Evolutionary conservation across 495 filamentous ascomycete genomes (phyloP).

Genomic region (Aspergillus incahuasiensis): DNA sequence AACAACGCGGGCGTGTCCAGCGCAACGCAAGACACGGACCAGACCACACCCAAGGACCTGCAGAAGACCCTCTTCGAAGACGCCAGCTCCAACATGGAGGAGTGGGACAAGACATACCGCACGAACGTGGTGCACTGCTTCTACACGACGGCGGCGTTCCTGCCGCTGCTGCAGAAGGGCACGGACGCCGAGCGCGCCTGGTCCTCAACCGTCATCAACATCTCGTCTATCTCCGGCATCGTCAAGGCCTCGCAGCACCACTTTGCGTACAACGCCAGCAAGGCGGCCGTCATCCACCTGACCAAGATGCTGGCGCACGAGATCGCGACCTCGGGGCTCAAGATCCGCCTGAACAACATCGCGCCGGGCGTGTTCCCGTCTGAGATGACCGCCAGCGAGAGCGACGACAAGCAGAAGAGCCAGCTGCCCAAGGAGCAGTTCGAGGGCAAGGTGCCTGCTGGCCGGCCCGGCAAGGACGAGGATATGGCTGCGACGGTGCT

Average conservation of each 20-base stretch:
- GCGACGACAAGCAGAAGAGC: conserved; percentile 49
- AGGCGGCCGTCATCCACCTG: conserved; percentile 49
- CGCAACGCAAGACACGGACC: conserved; percentile 29
- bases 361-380: conserved; percentile 52
- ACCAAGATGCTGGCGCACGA: conserved; percentile 53
- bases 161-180: conserved; percentile 13
- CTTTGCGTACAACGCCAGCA: conserved; percentile 50
- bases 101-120: conserved; percentile 19
- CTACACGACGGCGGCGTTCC: conserved; percentile 1
- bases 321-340: conserved; percentile 35
- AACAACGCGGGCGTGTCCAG: conserved; percentile 52
- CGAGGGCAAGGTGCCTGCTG: conserved; percentile 51
- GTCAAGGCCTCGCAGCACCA: conserved; percentile 48
- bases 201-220: conserved; percentile 56
- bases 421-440: conserved; percentile 50
- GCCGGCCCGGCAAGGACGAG: conserved; percentile 61
- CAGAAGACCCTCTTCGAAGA: conserved; percentile 55
- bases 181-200: conserved; percentile 44
- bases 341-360: conserved; percentile 49
- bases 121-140: conserved; percentile 23
- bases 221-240: conserved; percentile 50
- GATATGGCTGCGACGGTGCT: conserved; percentile 70
- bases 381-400: conserved; percentile 52
- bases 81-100: background rate
- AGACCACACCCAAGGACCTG: conserved; percentile 42